Evolutionary conservation across 2,329 filamentous ascomycete genomes (phyloP).

Genomic region (Blumeria hordei): DNA sequence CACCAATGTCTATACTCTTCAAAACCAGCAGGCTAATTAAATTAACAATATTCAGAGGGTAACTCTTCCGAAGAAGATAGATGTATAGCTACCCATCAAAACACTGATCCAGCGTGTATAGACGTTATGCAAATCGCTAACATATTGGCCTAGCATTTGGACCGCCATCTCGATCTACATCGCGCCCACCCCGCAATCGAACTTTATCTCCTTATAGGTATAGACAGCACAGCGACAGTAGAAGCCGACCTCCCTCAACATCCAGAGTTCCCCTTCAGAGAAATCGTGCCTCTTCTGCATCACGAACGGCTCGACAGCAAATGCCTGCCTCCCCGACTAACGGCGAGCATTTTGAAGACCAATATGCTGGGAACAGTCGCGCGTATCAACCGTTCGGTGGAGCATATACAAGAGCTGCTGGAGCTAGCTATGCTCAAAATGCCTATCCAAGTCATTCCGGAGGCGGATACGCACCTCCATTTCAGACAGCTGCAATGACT

Average conservation of each 20-base stretch:
- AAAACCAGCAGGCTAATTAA: too few relatives aligned
- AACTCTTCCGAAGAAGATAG: too few relatives aligned
- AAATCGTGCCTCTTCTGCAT: slow-evolving; percentile 13
- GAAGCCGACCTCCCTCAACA: slow-evolving; percentile 16
- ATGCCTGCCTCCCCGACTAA: slow-evolving; percentile 31
- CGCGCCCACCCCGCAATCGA: slow-evolving; percentile 14
- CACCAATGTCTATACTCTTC: too few relatives aligned
- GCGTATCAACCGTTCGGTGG: slow-evolving; percentile 8
- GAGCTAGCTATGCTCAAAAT: slow-evolving; percentile 12
- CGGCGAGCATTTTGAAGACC: slow-evolving; percentile 39
- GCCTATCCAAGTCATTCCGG: slow-evolving; percentile 9
- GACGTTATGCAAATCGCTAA: not conserved
- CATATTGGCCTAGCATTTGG: not conserved
- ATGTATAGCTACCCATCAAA: not conserved
- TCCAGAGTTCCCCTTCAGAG: slow-evolving; percentile 19
- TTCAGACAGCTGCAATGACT: slow-evolving; percentile 12
- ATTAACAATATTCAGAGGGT: too few relatives aligned
- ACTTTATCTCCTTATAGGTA: not conserved
- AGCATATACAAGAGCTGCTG: slow-evolving; percentile 9
- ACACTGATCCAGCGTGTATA: slow-evolving; percentile 4
- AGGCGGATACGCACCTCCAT: slow-evolving; percentile 12
- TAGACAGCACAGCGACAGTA: slow-evolving; percentile 4
- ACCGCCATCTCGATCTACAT: slow-evolving; percentile 28
- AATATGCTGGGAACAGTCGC: slow-evolving; percentile 24
- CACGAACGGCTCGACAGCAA: slow-evolving; percentile 19